A percentile compares a stretch with the other conserved stretches of the same genome.
Conservation (phyloP, 2,329 filamentous ascomycete species). For the Fusarium mexicanum region DNA sequence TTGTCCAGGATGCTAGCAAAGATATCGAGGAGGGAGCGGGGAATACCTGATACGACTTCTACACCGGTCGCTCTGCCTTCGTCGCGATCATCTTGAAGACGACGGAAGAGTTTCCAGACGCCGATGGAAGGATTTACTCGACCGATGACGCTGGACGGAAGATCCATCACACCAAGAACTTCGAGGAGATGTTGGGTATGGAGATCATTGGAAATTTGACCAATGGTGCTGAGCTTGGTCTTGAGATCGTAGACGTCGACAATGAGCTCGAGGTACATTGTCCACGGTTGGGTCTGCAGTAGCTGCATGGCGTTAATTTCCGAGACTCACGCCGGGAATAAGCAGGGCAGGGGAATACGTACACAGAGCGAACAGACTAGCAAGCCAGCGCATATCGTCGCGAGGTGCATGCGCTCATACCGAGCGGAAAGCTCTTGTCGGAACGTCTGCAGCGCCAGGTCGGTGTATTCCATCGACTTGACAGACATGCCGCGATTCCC, state of each 20-base stretch:
- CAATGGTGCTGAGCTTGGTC: slow-evolving; percentile 11
- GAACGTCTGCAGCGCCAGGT: slow-evolving; percentile 35
- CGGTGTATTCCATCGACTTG: slow-evolving; percentile 37
- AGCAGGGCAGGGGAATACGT: background rate
- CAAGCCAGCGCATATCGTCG: slow-evolving; percentile 35
- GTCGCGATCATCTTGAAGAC: slow-evolving; percentile 22
- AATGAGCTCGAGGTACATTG: slow-evolving; percentile 39
- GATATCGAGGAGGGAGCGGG: slow-evolving; percentile 35
- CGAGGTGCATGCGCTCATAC: slow-evolving; percentile 29
- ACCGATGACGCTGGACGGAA: slow-evolving; percentile 32
- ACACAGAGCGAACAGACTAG: slow-evolving; percentile 37
- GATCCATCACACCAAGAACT: slow-evolving; percentile 39
- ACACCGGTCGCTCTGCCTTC: slow-evolving; percentile 14
- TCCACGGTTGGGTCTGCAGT: slow-evolving; percentile 36
- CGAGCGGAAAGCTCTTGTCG: slow-evolving; percentile 31
- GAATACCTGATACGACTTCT: slow-evolving; percentile 35
- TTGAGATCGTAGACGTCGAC: slow-evolving; percentile 32
- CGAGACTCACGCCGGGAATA: background rate
- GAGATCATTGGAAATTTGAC: slow-evolving; percentile 16
- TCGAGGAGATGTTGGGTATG: slow-evolving; percentile 31
- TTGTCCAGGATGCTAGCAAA: slow-evolving; percentile 28
- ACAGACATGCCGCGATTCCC: slow-evolving; percentile 24
- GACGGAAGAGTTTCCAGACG: slow-evolving; percentile 37
- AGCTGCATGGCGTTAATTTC: slow-evolving; percentile 13
- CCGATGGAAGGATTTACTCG: slow-evolving; percentile 24